A percentile compares a stretch with the other conserved stretches of the same genome.
phyloP scores from a whole-genome alignment of 2,329 filamentous ascomycete species.

The Aspergillus sclerotialis region DNA sequence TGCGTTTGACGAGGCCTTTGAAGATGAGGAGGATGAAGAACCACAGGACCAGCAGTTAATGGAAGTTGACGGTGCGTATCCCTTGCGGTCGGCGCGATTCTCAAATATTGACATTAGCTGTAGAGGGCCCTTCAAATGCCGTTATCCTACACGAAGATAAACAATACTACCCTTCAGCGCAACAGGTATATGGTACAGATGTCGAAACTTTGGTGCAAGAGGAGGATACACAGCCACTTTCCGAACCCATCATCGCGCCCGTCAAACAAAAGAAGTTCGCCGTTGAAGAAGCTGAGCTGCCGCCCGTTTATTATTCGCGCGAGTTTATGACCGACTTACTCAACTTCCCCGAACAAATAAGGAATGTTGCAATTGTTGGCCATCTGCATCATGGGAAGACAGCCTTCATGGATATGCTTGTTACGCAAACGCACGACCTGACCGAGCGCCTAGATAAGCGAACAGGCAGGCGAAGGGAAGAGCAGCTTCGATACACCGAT shows the following conservation, averaged over 20 bases:
- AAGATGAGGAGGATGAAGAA: slow-evolving; percentile 56
- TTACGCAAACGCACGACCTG: slow-evolving; percentile 89
- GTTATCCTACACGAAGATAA: slow-evolving; percentile 99
- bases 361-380: slow-evolving; percentile 85
- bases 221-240: slow-evolving; percentile 89
- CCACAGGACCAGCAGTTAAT: slow-evolving; percentile 75
- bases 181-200: slow-evolving; percentile 88
- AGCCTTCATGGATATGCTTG: slow-evolving; percentile 96
- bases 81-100: not conserved
- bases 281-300: slow-evolving; percentile 84
- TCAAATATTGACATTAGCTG: slow-evolving; percentile 32
- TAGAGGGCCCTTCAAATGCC: slow-evolving; percentile 86
- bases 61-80: slow-evolving; percentile 72
- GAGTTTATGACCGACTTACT: slow-evolving; percentile 93
- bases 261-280: slow-evolving; percentile 94
- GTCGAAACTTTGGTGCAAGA: slow-evolving; percentile 96
- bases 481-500: slow-evolving; percentile 92
- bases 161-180: slow-evolving; percentile 97
- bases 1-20: slow-evolving; percentile 63
- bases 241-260: slow-evolving; percentile 88
- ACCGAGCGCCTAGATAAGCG: slow-evolving; percentile 70
- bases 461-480: slow-evolving; percentile 72
- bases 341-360: slow-evolving; percentile 89
- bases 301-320: slow-evolving; percentile 78
- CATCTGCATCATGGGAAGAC: slow-evolving; percentile 98